Percentiles rank a stretch among this genome's conserved stretches.
Evolutionary conservation across 805 yeast species (phyloP).

Genomic region (Candida odintsovae): DNA sequence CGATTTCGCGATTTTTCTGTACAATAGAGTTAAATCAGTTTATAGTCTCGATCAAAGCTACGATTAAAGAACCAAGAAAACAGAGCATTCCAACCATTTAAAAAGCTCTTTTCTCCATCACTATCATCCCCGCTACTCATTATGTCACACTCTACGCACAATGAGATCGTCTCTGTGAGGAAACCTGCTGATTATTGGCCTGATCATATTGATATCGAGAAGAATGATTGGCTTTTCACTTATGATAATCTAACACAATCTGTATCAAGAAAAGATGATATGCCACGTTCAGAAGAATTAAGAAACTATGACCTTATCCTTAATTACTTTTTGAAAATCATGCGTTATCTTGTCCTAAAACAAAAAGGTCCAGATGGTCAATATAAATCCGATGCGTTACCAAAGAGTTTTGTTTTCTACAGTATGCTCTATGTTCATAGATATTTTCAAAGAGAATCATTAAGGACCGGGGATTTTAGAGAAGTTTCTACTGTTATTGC

Average conservation of each 20-base stretch:
- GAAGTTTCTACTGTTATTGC: constrained; percentile 5
- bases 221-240: constrained; percentile 19
- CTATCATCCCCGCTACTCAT: neutral
- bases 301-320: neutral
- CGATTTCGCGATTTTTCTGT: too few relatives aligned
- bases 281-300: constrained; percentile 1
- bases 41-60: too few relatives aligned
- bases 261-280: neutral
- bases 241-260: neutral
- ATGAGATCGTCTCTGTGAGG: neutral
- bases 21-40: too few relatives aligned
- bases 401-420: constrained; percentile 3
- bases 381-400: constrained; percentile 1
- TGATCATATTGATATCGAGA: constrained; percentile 10
- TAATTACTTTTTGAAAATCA: neutral
- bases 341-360: neutral
- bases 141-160: neutral
- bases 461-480: constrained; percentile 1
- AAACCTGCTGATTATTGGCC: constrained; percentile 13
- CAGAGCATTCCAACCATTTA: neutral
- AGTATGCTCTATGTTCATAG: constrained; percentile 14
- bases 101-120: neutral
- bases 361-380: neutral
- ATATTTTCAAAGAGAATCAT: constrained; percentile 16
- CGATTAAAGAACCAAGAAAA: neutral